Percentiles rank a stretch among this genome's conserved stretches.
Evolutionary conservation across 2,329 filamentous ascomycete species (phyloP).

Genomic region (Kalmusia sp.): DNA sequence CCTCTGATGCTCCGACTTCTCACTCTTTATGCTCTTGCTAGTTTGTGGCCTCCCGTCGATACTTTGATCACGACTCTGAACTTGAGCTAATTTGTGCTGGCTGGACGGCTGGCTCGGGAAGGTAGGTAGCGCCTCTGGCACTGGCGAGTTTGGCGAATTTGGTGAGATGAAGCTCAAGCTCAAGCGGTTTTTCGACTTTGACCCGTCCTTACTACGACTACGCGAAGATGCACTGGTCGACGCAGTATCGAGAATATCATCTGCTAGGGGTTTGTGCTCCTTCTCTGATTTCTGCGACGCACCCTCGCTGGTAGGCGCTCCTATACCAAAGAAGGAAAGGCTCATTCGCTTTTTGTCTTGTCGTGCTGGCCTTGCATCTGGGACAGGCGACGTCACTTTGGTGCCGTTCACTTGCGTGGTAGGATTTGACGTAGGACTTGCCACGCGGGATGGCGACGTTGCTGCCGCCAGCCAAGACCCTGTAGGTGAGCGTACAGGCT

Average conservation of each 20-base stretch:
- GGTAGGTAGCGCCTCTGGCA: conserved; percentile 37
- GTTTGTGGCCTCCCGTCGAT: conserved; percentile 31
- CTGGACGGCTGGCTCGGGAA: conserved; percentile 27
- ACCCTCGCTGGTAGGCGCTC: conserved; percentile 35
- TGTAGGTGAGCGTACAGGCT: conserved; percentile 39
- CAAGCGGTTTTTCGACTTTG: conserved; percentile 31
- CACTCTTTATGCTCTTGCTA: conserved; percentile 48
- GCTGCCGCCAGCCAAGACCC: conserved; percentile 41
- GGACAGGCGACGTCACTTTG: conserved; percentile 25
- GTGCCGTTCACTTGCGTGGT: conserved; percentile 34
- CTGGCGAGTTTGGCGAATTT: conserved; percentile 34
- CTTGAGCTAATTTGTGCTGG: conserved; percentile 24
- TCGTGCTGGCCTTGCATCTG: conserved; percentile 33
- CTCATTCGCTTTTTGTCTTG: conserved; percentile 50
- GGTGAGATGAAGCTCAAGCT: conserved; percentile 38
- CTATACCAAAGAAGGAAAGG: conserved; percentile 47
- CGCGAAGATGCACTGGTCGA: conserved; percentile 33
- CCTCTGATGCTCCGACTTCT: conserved; percentile 54
- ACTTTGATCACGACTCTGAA: conserved; percentile 20
- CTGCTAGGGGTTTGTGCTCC: conserved; percentile 20
- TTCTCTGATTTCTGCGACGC: conserved; percentile 22
- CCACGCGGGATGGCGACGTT: conserved; percentile 34
- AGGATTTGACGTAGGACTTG: conserved; percentile 30
- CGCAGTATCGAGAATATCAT: conserved; percentile 26
- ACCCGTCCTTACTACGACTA: conserved; percentile 42